Base-by-base conservation (phyloP, 495 filamentous ascomycete genomes). In the Aspergillus heteromorphus region DNA sequence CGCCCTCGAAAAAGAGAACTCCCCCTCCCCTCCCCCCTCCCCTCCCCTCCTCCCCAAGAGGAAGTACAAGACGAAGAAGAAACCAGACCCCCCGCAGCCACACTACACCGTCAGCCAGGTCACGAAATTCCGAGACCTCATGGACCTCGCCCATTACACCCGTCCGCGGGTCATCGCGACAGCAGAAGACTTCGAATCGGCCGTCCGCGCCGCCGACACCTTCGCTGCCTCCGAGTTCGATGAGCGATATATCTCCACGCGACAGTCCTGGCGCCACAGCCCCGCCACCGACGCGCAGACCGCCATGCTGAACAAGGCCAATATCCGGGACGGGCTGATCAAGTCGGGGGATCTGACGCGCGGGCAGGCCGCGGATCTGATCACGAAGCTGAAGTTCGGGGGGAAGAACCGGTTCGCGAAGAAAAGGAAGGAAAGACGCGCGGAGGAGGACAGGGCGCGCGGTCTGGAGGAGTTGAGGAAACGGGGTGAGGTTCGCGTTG, bases 341-440 rank as follows among this genome's bases (percentile, higher is more conserved):
- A 73, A 56, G n/a, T 36, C 68, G 0, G 65, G 63, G 1, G 76
- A 81, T 27, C 54, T 96, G 40, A 95, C 83, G 4, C 89, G 90
- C 51, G 93, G 93, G 1, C 80, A 83, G 61, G 95, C 93, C 29
- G 79, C 79, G 17, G 93, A 98, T 72, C 90, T 96, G 82, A 96
- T 97, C 55, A 95, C 88, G 1, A 96, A 96, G 64, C 60, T 96
- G 53, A 90, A 85, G 59, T 85, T 89, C 65, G 93, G 93, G 0
- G 88, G 87, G 9, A 82, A 83, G 60, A 87, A 87, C 10, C 77
- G 81, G 34, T 92, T 87, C 60, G 79, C 63, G 76, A 73, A 71
- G 20, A 54, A 56, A 23, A 72, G 71, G 52, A 65, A 64, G 51
- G 67, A 75, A 52, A 74, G 66, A 55, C 65, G 69, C 45, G 62